These are phyloP conservation scores for Kregervanrija fluxuum DNA, from an alignment of 805 yeast species.

Conservation along the genomic window DNA sequence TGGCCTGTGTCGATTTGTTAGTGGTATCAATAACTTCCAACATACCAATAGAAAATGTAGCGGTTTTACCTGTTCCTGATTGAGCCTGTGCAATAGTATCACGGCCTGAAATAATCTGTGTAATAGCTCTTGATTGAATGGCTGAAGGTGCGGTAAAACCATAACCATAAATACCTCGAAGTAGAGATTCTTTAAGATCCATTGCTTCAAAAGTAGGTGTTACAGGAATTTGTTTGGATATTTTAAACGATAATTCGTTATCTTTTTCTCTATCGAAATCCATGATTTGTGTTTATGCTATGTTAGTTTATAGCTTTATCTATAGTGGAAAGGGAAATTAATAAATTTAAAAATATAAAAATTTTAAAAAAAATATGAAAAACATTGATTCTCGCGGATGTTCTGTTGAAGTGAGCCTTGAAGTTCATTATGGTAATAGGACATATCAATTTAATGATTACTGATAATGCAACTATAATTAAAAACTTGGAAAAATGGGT, in stretches of 20 bases:
- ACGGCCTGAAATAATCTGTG: constrained; percentile 68
- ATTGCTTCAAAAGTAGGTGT: constrained; percentile 63
- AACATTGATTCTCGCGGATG: too few relatives aligned
- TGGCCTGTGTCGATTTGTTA: constrained; percentile 77
- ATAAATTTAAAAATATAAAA: too few relatives aligned
- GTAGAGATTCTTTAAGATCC: constrained; percentile 56
- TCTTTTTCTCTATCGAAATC: constrained; percentile 58
- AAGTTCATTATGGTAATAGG: too few relatives aligned
- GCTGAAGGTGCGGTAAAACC: constrained; percentile 82
- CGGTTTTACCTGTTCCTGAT: constrained; percentile 90
- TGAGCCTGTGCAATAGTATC: constrained; percentile 81
- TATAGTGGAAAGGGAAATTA: too few relatives aligned
- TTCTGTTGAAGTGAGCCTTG: too few relatives aligned
- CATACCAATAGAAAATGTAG: constrained; percentile 69
- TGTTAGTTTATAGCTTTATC: too few relatives aligned
- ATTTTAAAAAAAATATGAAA: too few relatives aligned
- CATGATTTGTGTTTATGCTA: constrained; percentile 23
- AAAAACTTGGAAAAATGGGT: too few relatives aligned
- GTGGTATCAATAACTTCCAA: constrained; percentile 58
- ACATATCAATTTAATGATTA: too few relatives aligned
- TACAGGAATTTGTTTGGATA: constrained; percentile 47
- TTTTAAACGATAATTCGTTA: constrained; percentile 51
- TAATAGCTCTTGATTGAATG: constrained; percentile 74
- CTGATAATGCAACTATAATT: too few relatives aligned
- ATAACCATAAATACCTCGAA: constrained; percentile 66